Conservation (phyloP, 495 filamentous ascomycete genomes). For the Daldinia decipiens region DNA sequence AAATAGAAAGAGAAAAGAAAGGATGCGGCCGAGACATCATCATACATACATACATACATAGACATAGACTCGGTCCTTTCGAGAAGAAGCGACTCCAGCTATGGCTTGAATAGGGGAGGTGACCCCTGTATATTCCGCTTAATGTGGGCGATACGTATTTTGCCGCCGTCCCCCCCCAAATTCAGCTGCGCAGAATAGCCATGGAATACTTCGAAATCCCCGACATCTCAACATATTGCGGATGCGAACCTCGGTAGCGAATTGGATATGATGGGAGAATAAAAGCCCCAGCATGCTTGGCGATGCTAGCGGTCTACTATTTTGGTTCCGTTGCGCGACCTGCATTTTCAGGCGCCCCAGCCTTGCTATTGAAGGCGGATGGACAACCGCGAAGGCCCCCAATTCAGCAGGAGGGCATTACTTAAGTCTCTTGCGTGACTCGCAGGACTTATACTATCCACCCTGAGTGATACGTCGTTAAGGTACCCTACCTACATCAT, state of each 20-base stretch:
- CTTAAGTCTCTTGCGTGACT: constrained; percentile 18
- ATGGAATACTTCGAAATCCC: constrained; percentile 37
- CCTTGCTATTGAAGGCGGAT: constrained; percentile 35
- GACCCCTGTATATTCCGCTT: constrained; percentile 41
- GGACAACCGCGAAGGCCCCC: constrained; percentile 26
- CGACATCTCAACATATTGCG: constrained; percentile 39
- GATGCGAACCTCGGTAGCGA: constrained; percentile 39
- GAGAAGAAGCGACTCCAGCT: constrained; percentile 30
- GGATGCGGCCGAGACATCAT: constrained; percentile 44
- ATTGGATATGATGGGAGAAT: constrained; percentile 40
- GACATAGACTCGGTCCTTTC: constrained; percentile 46
- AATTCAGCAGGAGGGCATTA: constrained; percentile 32
- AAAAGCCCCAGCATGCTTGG: constrained; percentile 38
- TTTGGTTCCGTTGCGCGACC: constrained; percentile 28
- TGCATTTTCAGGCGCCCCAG: constrained; percentile 31
- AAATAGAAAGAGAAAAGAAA: constrained; percentile 21
- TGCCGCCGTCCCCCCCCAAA: constrained; percentile 44
- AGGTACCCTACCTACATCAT: constrained; percentile 15
- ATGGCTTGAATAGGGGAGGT: constrained; percentile 32
- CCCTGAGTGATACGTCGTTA: constrained; percentile 5
- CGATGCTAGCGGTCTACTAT: constrained; percentile 39
- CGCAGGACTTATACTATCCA: constrained; percentile 5
- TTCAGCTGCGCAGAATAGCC: constrained; percentile 42
- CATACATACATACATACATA: constrained; percentile 43
- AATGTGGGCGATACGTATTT: constrained; percentile 48